Base-by-base conservation (phyloP, 345 rosid genomes). In the Syzygium aromaticum region DNA sequence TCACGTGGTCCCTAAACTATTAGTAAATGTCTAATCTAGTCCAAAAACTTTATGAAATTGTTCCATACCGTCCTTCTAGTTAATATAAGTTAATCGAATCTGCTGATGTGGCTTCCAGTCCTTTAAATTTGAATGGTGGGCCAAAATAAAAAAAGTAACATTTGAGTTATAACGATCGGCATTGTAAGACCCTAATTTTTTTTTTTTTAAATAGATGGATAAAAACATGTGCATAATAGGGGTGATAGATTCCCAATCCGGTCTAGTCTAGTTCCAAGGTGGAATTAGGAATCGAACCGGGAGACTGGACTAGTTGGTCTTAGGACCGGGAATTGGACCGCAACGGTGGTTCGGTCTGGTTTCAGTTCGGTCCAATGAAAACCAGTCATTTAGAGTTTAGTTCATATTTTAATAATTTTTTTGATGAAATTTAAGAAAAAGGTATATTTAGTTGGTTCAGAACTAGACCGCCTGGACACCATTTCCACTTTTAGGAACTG, bases 251-350 rank as follows among this genome's bases (percentile, higher is more conserved):
- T 54, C 1, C 2, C 13, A 9, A 22, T 43, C 6, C 7, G 7
- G 25, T 56, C 11, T 0, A 0, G 2, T 56, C 11, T 9, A 13
- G 11, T 56, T 56, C 5, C 6, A 0, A 4, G 23, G 13, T 23
- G 13, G 2, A 56, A 23, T 0, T 0, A 0, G 23, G 12, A 54
- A 8, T 3, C 1, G 0, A 0, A 54, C 1, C 0, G 1, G 6
- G 43, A 40, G 43, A 40, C 43, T 40, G 46, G 7, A 43, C 46
- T 43, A 43, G 46, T 43, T 43, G 46, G 46, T 43, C 46, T 43
- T 43, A 43, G 46, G 46, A 43, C 1, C 1, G 46, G 46, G 7
- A 43, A 43, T 43, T 43, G 46, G 46, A 43, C 7, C 46, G 46
- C 46, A 43, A 43, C 1, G 46, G 46, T 43, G 46, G 46, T 43